Base-by-base conservation (phyloP, 1,284 basidiomycete genomes). In the Coniophora puteana region DNA sequence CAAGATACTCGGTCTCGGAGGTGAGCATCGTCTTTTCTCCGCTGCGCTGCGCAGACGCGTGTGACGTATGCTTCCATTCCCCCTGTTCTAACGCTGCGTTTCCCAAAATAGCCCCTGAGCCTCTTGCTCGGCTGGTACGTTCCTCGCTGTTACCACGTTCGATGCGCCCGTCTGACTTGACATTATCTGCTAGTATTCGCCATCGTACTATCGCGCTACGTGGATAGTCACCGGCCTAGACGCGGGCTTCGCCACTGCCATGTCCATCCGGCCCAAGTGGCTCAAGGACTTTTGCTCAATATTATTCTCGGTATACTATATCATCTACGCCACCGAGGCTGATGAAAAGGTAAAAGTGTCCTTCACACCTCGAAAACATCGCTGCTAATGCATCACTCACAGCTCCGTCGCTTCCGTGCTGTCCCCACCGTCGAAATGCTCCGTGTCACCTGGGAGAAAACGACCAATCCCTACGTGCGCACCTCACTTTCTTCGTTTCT, bases 341-440 rank as follows among this genome's bases (percentile, higher is more conserved):
- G 95, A 99, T 52, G 91, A 95, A 66, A 94, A 93, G 77, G 92
- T 91, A 38, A n/a, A n/a, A 17, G 66, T 55, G 8, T 13, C 22
- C 29, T 30, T 17, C 33, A 31, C 20, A 35, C 23, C 22, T 36
- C 21, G 23, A 5, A 13, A n/a, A 43, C 4, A 13, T 41, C 24
- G 28, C 8, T 32, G 31, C 25, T 38, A 27, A 29, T 23, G 45
- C 35, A 36, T 24, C 27, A 28, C 34, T n/a, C 38, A 26, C 59
- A 97, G 92, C 75, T 99, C 36, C 82, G 93, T 44, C 80, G 84
- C 47, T 96, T 89, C 59, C 75, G 95, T 51, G 93, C 93, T 18
- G 80, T 95, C 1, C 93, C 93, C 43, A 97, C 93, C 0, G 83
- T 98, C 21, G 94, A 98, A 63, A 93, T 98, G 87, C 77, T 99